Conservation (phyloP, 352 stramenopile species). For the Pythium coloratum region DNA sequence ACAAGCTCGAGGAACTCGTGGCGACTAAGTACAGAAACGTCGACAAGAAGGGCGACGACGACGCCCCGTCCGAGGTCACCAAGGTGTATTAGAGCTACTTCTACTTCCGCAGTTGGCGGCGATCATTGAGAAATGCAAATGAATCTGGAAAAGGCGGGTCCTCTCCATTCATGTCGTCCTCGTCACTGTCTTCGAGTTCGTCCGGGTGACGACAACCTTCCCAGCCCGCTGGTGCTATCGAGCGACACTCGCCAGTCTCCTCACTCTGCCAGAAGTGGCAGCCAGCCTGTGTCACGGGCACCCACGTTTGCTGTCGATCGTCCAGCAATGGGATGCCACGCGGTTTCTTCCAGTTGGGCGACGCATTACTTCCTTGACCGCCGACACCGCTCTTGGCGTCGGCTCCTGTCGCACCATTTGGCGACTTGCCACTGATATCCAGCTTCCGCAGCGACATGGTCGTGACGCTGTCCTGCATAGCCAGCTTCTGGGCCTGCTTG, state of each 20-base stretch:
- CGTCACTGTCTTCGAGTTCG: not conserved
- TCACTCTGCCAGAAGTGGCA: constrained; percentile 79
- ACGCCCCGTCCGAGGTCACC: constrained; percentile 57
- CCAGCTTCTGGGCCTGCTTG: constrained; percentile 74
- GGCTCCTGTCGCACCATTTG: not conserved
- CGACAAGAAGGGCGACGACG: constrained; percentile 27
- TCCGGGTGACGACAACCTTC: constrained; percentile 20
- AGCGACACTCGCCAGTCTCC: constrained; percentile 63
- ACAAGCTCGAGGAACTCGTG: constrained; percentile 70
- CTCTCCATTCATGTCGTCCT: constrained; percentile 22
- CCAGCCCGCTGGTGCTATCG: constrained; percentile 22
- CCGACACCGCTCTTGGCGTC: constrained; percentile 9
- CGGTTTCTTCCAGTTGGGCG: constrained; percentile 43
- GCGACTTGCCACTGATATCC: constrained; percentile 29
- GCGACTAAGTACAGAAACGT: constrained; percentile 48
- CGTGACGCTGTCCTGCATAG: constrained; percentile 41
- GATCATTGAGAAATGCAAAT: constrained; percentile 68
- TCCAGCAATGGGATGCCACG: constrained; percentile 16
- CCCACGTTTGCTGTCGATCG: constrained; percentile 49
- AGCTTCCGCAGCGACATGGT: constrained; percentile 45
- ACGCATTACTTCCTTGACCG: not conserved
- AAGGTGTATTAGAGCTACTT: constrained; percentile 67
- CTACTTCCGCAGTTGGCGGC: constrained; percentile 5
- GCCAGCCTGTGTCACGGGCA: constrained; percentile 61
- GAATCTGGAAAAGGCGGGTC: constrained; percentile 52